Evolutionary conservation across 73 alveolate species (phyloP).

Genomic region (Uronychia binucleata): DNA sequence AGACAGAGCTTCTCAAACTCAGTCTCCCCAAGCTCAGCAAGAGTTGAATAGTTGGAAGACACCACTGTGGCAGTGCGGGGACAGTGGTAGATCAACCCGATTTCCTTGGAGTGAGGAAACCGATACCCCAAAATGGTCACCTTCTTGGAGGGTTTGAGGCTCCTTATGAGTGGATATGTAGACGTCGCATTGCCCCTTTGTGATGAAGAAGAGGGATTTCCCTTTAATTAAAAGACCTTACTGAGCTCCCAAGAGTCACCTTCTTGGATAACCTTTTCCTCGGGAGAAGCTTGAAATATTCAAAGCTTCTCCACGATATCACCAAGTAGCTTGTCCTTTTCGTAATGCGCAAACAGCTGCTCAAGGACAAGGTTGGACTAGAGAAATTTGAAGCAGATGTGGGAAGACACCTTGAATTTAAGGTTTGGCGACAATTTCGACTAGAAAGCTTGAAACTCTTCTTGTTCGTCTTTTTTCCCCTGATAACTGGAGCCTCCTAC

Average conservation of each 20-base stretch:
- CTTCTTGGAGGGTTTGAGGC: conserved; percentile 4
- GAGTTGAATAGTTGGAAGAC: conserved; percentile 36
- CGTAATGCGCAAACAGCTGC: conserved; percentile 1
- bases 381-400: conserved; percentile 6
- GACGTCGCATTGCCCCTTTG: conserved; percentile 38
- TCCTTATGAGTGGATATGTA: conserved; percentile 13
- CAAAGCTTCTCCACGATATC: conserved; percentile 1
- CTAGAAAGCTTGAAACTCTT: conserved; percentile 32
- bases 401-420: conserved; percentile 22
- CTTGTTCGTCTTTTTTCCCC: conserved; percentile 34
- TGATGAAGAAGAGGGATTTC: conserved; percentile 22
- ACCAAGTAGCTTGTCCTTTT: not conserved
- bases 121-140: conserved; percentile 31
- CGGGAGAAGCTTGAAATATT: conserved; percentile 23
- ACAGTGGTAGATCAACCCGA: conserved; percentile 27
- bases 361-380: not conserved
- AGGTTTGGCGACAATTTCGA: conserved; percentile 39
- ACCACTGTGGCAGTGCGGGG: conserved; percentile 44
- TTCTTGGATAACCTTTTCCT: conserved; percentile 16
- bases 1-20: conserved; percentile 12
- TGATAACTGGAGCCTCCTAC: too few species aligned
- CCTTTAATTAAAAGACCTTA: not conserved
- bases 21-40: conserved; percentile 23
- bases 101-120: conserved; percentile 2
- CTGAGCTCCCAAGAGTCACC: not conserved